phyloP scores from a whole-genome alignment of 352 stramenopile genomes.

The Pythium dissimile region DNA sequence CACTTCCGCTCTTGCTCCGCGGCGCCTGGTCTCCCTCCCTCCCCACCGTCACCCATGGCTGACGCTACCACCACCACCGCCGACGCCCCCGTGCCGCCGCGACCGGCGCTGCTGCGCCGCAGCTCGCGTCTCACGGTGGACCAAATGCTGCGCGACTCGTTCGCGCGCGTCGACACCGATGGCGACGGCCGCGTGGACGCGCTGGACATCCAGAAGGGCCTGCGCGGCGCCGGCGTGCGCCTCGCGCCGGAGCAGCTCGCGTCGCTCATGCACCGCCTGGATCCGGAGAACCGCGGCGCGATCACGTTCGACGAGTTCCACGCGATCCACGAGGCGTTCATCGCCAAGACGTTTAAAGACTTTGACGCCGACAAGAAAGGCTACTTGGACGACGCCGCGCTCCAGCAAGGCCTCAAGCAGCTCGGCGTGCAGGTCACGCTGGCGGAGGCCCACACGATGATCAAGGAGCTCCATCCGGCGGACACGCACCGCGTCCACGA shows the following conservation, averaged over 20 bases:
- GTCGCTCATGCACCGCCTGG: constrained; percentile 62
- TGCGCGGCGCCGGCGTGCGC: constrained; percentile 58
- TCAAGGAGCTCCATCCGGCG: constrained; percentile 61
- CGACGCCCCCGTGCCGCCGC: background rate
- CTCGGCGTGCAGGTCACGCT: constrained; percentile 70
- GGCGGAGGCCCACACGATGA: constrained; percentile 73
- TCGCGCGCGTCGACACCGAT: constrained; percentile 71
- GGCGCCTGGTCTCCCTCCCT: background rate
- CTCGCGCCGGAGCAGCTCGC: constrained; percentile 54
- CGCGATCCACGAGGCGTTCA: constrained; percentile 72
- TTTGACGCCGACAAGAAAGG: constrained; percentile 70
- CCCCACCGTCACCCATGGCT: background rate
- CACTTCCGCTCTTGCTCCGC: background rate
- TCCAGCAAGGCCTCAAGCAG: constrained; percentile 62
- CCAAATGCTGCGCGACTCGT: constrained; percentile 64
- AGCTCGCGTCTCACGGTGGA: constrained; percentile 80
- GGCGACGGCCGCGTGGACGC: constrained; percentile 66
- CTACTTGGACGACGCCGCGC: constrained; percentile 58
- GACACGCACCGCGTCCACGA: constrained; percentile 68
- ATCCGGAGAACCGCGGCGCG: constrained; percentile 63
- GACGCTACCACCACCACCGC: background rate
- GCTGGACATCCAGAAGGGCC: constrained; percentile 69
- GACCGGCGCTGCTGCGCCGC: constrained; percentile 57
- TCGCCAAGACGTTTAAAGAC: constrained; percentile 62
- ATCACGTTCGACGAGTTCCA: constrained; percentile 76